Evolutionary conservation across 495 filamentous ascomycete species (phyloP).

Genomic region (Penicillium subrubescens): DNA sequence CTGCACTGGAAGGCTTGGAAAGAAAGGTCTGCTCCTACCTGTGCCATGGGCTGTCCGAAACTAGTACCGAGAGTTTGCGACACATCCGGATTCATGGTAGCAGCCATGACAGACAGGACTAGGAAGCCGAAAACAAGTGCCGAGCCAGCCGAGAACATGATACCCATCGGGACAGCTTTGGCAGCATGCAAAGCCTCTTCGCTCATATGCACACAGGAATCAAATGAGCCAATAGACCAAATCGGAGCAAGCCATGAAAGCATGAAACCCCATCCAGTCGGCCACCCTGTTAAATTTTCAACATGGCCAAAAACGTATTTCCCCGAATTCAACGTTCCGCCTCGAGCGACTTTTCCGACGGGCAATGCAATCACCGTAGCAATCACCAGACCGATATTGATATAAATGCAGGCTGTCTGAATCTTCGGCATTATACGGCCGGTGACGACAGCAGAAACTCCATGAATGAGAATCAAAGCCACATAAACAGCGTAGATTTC

Average conservation of each 20-base stretch:
- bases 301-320: constrained; percentile 41
- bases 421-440: constrained; percentile 65
- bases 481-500: constrained; percentile 65
- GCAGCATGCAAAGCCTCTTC: constrained; percentile 66
- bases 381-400: constrained; percentile 64
- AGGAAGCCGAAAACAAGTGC: constrained; percentile 54
- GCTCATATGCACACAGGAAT: constrained; percentile 60
- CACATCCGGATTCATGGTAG: constrained; percentile 41
- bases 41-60: constrained; percentile 51
- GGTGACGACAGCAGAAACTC: constrained; percentile 51
- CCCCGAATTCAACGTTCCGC: constrained; percentile 37
- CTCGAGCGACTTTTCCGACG: constrained; percentile 49
- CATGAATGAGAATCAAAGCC: constrained; percentile 59
- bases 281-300: constrained; percentile 62
- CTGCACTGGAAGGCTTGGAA: no score
- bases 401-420: constrained; percentile 62
- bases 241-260: constrained; percentile 66
- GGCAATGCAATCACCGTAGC: constrained; percentile 68
- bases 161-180: constrained; percentile 62
- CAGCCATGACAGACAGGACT: constrained; percentile 49
- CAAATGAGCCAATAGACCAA: constrained; percentile 64
- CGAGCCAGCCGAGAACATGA: constrained; percentile 46
- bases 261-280: constrained; percentile 65
- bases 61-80: constrained; percentile 27
- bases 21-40: constrained; percentile 18